Conservation (phyloP, 805 yeast species). For the Diddensiella transvaalensis region DNA sequence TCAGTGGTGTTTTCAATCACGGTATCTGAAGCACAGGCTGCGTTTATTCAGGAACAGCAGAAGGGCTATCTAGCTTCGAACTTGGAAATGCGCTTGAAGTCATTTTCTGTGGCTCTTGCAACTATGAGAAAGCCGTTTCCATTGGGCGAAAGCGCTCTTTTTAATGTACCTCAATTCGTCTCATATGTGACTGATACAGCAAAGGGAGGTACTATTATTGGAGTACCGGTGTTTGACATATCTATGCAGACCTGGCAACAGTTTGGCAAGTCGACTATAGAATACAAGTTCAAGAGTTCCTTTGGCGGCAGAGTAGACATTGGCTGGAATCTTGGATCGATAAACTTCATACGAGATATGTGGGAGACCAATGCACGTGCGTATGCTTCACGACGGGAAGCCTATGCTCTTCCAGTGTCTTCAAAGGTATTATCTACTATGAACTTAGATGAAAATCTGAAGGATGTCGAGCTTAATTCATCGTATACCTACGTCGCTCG, state of each 20-base stretch:
- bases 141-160: constrained; percentile 20
- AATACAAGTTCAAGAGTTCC: constrained; percentile 63
- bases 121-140: constrained; percentile 48
- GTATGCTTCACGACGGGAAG: constrained; percentile 55
- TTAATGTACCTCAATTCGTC: constrained; percentile 54
- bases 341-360: constrained; percentile 88
- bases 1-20: constrained; percentile 60
- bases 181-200: constrained; percentile 50
- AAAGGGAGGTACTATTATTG: constrained; percentile 74
- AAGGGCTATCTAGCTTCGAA: constrained; percentile 46
- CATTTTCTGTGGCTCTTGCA: constrained; percentile 66
- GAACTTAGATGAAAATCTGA: constrained; percentile 40
- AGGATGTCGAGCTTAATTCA: constrained; percentile 46
- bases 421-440: constrained; percentile 15
- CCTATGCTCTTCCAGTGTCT: constrained; percentile 21
- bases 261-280: constrained; percentile 47
- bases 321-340: constrained; percentile 90
- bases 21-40: constrained; percentile 27
- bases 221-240: constrained; percentile 71
- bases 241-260: constrained; percentile 74
- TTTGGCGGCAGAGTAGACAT: constrained; percentile 91
- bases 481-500: constrained; percentile 52
- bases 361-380: constrained; percentile 81
- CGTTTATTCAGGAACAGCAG: constrained; percentile 28
- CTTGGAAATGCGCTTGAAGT: constrained; percentile 56